Evolutionary conservation across 2,329 filamentous ascomycete genomes (phyloP), one percentile per base, ranked within the genome.

Genomic region (Arthroderma uncinatum): DNA sequence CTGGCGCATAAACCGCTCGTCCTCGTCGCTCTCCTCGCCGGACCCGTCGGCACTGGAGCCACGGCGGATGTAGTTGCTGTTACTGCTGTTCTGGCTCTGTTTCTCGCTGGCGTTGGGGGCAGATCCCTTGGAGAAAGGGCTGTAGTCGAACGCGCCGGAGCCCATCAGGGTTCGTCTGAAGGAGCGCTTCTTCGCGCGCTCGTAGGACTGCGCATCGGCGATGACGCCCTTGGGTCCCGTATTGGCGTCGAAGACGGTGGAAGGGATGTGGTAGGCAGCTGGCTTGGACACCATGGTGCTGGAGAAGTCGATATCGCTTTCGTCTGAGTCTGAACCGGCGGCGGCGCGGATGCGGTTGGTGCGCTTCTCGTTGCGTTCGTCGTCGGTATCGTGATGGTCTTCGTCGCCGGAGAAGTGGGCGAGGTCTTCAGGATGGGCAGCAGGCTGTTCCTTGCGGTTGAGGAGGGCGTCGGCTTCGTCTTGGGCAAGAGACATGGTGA

Each of bases 1-100:
- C 66, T 86, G 81, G 62, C 82, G 79, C 72, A 97, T 79, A 70
- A 97, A 96, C 21, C 77, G 74, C 63, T 92, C 88, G 63, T 95
- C 90, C 52, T 79, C 79, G 57, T 77, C 75, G 48, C 65, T 67
- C 23, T 64, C 61, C 39, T 62, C 62, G 30, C 60, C 57, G 10
- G 56, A 48, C 19, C 68, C 65, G 33, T 42, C 50, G 23, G 55
- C 42, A 23, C 44, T 33, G 19, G 25, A 14, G 47, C 16, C 54
- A 8, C 30, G 33, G 14, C 14, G 40, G 37, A 25, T 40, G 6
- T 21, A 42, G 39, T 42, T 42, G 39, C 39, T 42, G 39, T 19
- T 42, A 21, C 39, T 42, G 39, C 39, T 21, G 7, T 21, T 42
- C 39, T 42, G 19, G 39, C 39, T 21, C 16, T 42, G 39, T 10